Evolutionary conservation across 306 rosid species (phyloP), one percentile per base, ranked within the genome.

Genomic region (Prunus armeniaca): DNA sequence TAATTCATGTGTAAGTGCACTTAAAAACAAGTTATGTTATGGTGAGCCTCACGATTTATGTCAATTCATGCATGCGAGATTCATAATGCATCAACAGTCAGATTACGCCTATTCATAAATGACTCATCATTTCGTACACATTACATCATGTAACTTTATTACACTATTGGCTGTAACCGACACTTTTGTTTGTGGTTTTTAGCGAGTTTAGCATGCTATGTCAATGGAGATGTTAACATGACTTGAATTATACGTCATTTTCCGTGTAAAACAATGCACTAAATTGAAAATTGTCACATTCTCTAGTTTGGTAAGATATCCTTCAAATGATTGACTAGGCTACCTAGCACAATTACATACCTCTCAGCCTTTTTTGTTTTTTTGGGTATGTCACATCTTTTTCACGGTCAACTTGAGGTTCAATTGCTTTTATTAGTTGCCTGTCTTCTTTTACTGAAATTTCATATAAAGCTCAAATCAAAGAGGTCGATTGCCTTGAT

Each of bases 241-340:
- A 38, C 43, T 9, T 38, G 43, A 38, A 47, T 47, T 11, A 13
- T 3, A 47, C 52, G 9, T 47, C 52, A 11, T 13, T 12, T 47
- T 47, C 9, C 52, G 4, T 0, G 15, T 47, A 47, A 47, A 47
- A 13, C 3, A 47, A 47, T 12, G 52, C 52, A 47, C 3, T 47
- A 12, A 47, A 11, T 72, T 74, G 79, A 34, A 75, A 78, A 18
- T 62, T 77, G 54, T 76, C 76, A 30, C 57, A 67, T 78, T 63
- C 2, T 2, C 34, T n/a, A 25, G 76, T 84, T 87, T 84, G 87
- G 87, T 82, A 69, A 75, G 87, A 87, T 80, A 58, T 72, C 65
- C 83, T 82, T 84, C 64, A 41, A 82, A 82, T 87, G 83, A 84
- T 84, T 87, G 60, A 49, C 17, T 5, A 49, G 43, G 43, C 18